Evolutionary conservation across 2,329 filamentous ascomycete species (phyloP).

Genomic region (Xylaria arbuscula): DNA sequence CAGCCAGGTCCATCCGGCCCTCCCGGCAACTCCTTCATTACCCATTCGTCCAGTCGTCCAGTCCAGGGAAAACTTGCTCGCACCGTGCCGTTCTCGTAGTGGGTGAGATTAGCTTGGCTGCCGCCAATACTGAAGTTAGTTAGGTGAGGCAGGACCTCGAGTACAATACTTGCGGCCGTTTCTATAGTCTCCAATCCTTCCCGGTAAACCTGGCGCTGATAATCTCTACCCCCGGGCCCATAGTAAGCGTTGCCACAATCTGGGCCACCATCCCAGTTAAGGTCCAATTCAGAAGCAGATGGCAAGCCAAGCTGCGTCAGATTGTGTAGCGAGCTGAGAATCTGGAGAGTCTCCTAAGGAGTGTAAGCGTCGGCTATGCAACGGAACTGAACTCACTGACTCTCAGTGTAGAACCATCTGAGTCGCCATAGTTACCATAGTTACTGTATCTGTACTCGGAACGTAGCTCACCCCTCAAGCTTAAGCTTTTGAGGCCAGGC

Average conservation of each 20-base stretch:
- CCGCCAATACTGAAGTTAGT: constrained; percentile 22
- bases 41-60: constrained; percentile 27
- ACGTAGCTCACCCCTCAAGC: constrained; percentile 5
- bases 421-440: not conserved
- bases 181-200: constrained; percentile 13
- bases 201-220: not conserved
- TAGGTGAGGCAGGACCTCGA: constrained; percentile 21
- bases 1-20: too few relatives aligned
- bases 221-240: constrained; percentile 14
- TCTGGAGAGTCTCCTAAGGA: constrained; percentile 14
- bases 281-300: not conserved
- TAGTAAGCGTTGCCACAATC: constrained; percentile 22
- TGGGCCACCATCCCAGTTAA: constrained; percentile 24
- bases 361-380: not conserved
- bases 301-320: constrained; percentile 33
- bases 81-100: constrained; percentile 28
- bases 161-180: constrained; percentile 11
- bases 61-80: constrained; percentile 29
- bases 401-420: not conserved
- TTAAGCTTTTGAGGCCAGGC: constrained; percentile 19
- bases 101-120: constrained; percentile 14
- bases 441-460: not conserved
- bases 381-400: not conserved
- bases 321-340: constrained; percentile 19
- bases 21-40: constrained; percentile 12